Base-by-base conservation (phyloP, 768 basidiomycete genomes). In the Suillus clintonianus region DNA sequence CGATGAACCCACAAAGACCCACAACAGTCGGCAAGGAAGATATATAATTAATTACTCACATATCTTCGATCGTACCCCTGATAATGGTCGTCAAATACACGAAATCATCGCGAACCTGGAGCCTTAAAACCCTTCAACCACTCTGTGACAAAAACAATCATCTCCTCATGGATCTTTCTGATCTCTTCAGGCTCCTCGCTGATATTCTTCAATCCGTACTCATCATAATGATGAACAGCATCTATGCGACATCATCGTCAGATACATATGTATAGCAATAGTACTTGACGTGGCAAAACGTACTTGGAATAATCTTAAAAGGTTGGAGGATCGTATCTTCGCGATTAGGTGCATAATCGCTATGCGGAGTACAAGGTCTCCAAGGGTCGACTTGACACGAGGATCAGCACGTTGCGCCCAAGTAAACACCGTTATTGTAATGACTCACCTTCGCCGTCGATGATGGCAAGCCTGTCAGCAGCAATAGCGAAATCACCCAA, bases 251-350 rank as follows among this genome's bases (percentile, higher is more conserved):
- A 36, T 53, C 34, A 24, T 27, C 19, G 36, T 63, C 51, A 68
- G 45, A n/a, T 4, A 48, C 37, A n/a, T 6, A 34, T 4, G 22
- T 14, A 37, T 19, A 10, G 17, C 8, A 45, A 48, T 32, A 67
- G 60, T 34, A 7, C 30, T 42, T 24, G 19, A 56, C 34, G 55
- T 59, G 5, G 11, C 37, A 30, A 51, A 19, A 81, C 89, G 30
- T 67, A 94, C 94, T 82, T 11, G 89, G 89, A 63, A 97, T 97
- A 47, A 96, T 70, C 73, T 95, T 95, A 78, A 94, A 94, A 0
- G 96, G 96, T 43, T 83, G 81, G 41, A 87, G 70, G 17, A 88
- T 76, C 1, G 93, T 94, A 74, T 95, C 93, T 48, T 81, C 74
- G 19, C 95, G 82, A 54, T 86, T 81, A 7, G 77, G 70, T 3